Evolutionary conservation across 805 yeast genomes (phyloP).

Genomic region (Lipomyces japonicus): DNA sequence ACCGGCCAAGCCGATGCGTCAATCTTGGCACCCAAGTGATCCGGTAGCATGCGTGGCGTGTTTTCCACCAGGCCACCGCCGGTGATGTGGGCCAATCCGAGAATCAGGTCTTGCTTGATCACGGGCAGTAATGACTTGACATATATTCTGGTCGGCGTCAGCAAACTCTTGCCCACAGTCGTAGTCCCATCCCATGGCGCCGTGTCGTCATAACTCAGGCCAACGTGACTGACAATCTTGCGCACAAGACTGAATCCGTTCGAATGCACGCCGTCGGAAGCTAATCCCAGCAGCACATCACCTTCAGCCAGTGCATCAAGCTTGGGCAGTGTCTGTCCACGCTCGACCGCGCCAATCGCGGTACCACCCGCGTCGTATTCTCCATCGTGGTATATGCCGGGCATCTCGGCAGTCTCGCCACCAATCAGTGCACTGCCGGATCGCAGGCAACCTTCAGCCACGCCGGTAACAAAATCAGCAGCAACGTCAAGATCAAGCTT

Average conservation of each 20-base stretch:
- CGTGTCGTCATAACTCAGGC: constrained; percentile 61
- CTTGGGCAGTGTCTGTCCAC: constrained; percentile 69
- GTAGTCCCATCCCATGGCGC: constrained; percentile 80
- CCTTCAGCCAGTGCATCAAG: constrained; percentile 66
- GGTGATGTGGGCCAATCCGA: constrained; percentile 94
- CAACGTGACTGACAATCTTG: constrained; percentile 76
- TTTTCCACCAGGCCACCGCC: constrained; percentile 98
- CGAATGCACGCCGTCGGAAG: constrained; percentile 91
- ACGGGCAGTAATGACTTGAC: constrained; percentile 84
- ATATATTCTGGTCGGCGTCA: constrained; percentile 89
- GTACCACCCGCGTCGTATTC: constrained; percentile 99
- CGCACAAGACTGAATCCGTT: constrained; percentile 95
- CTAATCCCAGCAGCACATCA: constrained; percentile 78
- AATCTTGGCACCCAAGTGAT: constrained; percentile 69
- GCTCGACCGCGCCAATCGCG: constrained; percentile 92
- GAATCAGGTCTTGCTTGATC: constrained; percentile 59
- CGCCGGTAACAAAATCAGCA: constrained; percentile 86
- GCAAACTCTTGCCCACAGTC: constrained; percentile 79
- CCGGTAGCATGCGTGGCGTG: constrained; percentile 90
- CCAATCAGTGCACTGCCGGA: constrained; percentile 98
- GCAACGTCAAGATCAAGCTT: constrained; percentile 80
- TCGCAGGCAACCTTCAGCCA: constrained; percentile 90
- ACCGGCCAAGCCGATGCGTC: constrained; percentile 80
- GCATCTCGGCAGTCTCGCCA: constrained; percentile 99
- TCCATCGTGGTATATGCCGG: constrained; percentile 93